Evolutionary conservation across 352 stramenopile species (phyloP).

Genomic region (Pythium rhizo-oryzae): DNA sequence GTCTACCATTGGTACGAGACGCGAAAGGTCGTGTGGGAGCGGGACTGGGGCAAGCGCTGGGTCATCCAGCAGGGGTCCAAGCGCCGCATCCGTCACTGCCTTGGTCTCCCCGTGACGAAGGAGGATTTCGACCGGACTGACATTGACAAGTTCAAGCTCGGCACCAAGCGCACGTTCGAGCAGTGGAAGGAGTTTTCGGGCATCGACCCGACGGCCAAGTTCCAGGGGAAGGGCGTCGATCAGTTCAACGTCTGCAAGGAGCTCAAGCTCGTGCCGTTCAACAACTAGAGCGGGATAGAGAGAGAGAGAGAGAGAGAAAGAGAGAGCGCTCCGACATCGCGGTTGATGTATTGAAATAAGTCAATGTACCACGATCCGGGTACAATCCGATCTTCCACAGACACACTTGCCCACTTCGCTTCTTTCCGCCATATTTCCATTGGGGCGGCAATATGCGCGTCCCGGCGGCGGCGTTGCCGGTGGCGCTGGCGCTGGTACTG

Average conservation of each 20-base stretch:
- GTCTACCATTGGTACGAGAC: slow-evolving; percentile 85
- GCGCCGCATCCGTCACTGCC: slow-evolving; percentile 66
- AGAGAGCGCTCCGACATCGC: not conserved
- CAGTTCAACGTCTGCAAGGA: slow-evolving; percentile 79
- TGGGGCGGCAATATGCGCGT: not conserved
- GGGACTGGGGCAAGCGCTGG: slow-evolving; percentile 71
- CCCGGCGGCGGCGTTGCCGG: not conserved
- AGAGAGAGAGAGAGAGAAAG: not conserved
- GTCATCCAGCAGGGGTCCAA: slow-evolving; percentile 72
- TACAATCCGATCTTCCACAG: slow-evolving; percentile 18
- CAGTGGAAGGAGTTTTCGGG: slow-evolving; percentile 83
- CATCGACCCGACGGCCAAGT: slow-evolving; percentile 75
- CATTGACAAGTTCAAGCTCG: slow-evolving; percentile 66
- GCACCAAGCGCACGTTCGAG: slow-evolving; percentile 73
- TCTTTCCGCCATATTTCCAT: not conserved
- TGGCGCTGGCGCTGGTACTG: not conserved
- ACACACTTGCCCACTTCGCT: not conserved
- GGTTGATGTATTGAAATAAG: not conserved
- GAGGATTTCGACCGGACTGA: slow-evolving; percentile 80
- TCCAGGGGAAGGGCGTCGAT: slow-evolving; percentile 42
- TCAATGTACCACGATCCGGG: slow-evolving; percentile 3
- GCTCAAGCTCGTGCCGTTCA: slow-evolving; percentile 70
- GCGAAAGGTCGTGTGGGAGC: slow-evolving; percentile 84
- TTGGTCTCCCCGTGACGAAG: slow-evolving; percentile 58
- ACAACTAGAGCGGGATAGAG: slow-evolving; percentile 16